Evolutionary conservation across 495 filamentous ascomycete genomes (phyloP).

Genomic region (Pseudoneurospora amorphoporcata): DNA sequence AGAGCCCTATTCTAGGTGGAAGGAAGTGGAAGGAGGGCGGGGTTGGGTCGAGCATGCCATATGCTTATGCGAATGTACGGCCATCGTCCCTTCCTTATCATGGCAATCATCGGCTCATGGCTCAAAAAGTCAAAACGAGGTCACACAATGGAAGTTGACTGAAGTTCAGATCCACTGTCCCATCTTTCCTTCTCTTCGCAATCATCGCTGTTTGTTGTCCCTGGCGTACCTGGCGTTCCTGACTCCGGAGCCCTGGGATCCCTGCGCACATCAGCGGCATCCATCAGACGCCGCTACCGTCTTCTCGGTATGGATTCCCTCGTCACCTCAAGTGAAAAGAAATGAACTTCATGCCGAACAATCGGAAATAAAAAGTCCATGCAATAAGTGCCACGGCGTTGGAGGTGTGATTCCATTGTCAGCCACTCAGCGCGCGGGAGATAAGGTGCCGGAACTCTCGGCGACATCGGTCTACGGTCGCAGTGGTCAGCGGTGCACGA

Average conservation of each 20-base stretch:
- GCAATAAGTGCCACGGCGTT: neutral
- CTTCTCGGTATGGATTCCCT: neutral
- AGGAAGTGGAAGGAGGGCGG: neutral
- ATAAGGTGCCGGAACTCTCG: neutral
- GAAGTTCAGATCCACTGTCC: neutral
- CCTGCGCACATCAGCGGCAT: neutral
- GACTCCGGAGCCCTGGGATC: neutral
- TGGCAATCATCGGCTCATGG: neutral
- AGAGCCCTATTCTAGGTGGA: neutral
- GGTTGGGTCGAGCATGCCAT: too few relatives aligned
- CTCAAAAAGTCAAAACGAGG: neutral
- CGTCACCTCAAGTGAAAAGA: neutral
- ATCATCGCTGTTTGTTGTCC: neutral
- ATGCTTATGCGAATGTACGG: too few relatives aligned
- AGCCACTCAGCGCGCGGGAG: neutral
- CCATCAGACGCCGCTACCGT: neutral
- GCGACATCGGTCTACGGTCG: neutral
- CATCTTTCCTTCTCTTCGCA: neutral
- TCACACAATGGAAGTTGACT: neutral
- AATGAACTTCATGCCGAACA: neutral
- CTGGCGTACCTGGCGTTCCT: neutral
- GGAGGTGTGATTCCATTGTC: neutral
- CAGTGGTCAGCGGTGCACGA: neutral
- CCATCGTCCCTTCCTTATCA: neutral
- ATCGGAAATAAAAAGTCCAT: neutral